Conservation (phyloP, 805 yeast species). For the Kodamaea fukazawae region DNA sequence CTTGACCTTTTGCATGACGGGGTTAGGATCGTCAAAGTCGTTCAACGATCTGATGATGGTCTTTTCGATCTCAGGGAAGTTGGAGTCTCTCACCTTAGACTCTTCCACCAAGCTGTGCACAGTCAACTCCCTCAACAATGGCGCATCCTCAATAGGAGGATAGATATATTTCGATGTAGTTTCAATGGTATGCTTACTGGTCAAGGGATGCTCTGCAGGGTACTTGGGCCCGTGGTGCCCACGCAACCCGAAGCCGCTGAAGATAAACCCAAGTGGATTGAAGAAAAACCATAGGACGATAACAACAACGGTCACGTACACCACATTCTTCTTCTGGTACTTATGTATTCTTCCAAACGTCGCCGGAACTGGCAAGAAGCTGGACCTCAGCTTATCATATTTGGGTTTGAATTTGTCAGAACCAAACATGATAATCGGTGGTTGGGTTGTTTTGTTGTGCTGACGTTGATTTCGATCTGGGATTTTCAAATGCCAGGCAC, state of each 20-base stretch:
- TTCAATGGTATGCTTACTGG: conserved; percentile 33
- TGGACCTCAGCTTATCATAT: conserved; percentile 18
- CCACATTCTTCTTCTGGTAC: conserved; percentile 15
- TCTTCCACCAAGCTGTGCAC: conserved; percentile 50
- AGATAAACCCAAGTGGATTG: conserved; percentile 19
- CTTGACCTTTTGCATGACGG: conserved; percentile 30
- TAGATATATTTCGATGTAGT: conserved; percentile 56
- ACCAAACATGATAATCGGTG: conserved; percentile 7
- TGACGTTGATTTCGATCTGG: neutral
- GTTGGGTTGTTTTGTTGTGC: neutral
- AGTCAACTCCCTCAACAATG: conserved; percentile 55
- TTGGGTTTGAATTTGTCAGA: conserved; percentile 27
- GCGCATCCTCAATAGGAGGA: conserved; percentile 75
- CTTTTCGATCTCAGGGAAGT: conserved; percentile 36
- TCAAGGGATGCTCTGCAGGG: conserved; percentile 33
- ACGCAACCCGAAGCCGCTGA: conserved; percentile 6
- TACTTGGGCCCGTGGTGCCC: conserved; percentile 14
- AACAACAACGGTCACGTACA: conserved; percentile 13
- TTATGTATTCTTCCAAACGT: conserved; percentile 19
- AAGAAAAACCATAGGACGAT: conserved; percentile 21
- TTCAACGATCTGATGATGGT: conserved; percentile 38
- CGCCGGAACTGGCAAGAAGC: conserved; percentile 30
- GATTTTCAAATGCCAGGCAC: too few species aligned
- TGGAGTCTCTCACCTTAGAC: conserved; percentile 46
- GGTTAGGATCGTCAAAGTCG: conserved; percentile 42